A percentile compares a stretch with the other conserved stretches of the same genome.
Evolutionary conservation across 306 rosid genomes (phyloP).

Genomic region (Lathyrus sativus): DNA sequence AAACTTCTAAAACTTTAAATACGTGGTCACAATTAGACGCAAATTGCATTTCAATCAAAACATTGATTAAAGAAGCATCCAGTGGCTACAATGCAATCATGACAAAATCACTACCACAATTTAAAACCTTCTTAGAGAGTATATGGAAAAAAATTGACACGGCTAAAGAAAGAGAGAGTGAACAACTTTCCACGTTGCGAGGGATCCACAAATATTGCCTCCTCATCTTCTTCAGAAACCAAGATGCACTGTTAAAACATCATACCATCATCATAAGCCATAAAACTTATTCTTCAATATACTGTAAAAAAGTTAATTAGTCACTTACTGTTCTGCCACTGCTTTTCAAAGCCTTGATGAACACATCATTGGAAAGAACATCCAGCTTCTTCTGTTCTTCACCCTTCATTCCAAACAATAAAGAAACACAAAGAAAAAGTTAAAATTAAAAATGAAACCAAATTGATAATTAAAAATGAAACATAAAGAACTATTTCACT

Average conservation of each 20-base stretch:
- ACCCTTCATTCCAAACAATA: slow-evolving; percentile 58
- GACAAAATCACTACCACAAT: background rate
- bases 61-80: background rate
- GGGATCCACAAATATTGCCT: slow-evolving; percentile 77
- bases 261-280: slow-evolving; percentile 34
- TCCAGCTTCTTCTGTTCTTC: slow-evolving; percentile 98
- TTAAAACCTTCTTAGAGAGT: slow-evolving; percentile 20
- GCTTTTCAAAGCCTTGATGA: slow-evolving; percentile 85
- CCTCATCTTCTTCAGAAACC: slow-evolving; percentile 98
- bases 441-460: too few species aligned
- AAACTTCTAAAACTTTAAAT: too few species aligned
- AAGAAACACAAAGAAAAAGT: background rate
- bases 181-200: slow-evolving; percentile 54
- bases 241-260: slow-evolving; percentile 66
- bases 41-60: slow-evolving; percentile 2
- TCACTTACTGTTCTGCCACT: slow-evolving; percentile 91
- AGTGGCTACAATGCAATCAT: background rate
- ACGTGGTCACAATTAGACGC: background rate
- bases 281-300: slow-evolving; percentile 10
- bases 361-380: slow-evolving; percentile 94
- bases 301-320: slow-evolving; percentile 4
- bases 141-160: slow-evolving; percentile 8
- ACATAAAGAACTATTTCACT: background rate
- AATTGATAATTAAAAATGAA: too few species aligned
- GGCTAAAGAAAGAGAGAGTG: slow-evolving; percentile 24